Percentiles rank a stretch among this genome's conserved stretches.
These are phyloP conservation scores for Ganoderma multipileum DNA, from an alignment of 1,284 basidiomycete species.

Conservation along the genomic window DNA sequence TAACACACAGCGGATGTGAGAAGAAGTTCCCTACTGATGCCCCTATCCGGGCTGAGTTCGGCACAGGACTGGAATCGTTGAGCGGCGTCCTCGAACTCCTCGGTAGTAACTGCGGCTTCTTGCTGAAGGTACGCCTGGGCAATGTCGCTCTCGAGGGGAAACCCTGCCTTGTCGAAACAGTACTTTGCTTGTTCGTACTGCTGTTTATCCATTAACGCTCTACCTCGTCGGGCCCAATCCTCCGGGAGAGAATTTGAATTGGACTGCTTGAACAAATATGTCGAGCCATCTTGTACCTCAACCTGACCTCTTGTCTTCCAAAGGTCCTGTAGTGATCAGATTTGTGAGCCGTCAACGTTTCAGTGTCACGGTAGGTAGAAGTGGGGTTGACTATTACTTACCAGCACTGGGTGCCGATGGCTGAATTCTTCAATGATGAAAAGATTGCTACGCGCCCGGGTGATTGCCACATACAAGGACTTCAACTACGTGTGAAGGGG, in stretches of 20 bases:
- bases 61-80: slow-evolving; percentile 7
- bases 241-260: slow-evolving; percentile 43
- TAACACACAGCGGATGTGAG: slow-evolving; percentile 34
- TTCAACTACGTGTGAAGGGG: slow-evolving; percentile 54
- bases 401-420: slow-evolving; percentile 62
- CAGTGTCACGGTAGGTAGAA: slow-evolving; percentile 15
- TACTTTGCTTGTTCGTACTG: slow-evolving; percentile 64
- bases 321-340: not conserved
- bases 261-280: not conserved
- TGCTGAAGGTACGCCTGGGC: slow-evolving; percentile 51
- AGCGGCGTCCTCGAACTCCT: slow-evolving; percentile 52
- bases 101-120: slow-evolving; percentile 51
- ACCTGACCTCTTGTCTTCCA: not conserved
- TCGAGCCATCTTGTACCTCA: not conserved
- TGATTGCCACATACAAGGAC: slow-evolving; percentile 72
- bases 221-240: slow-evolving; percentile 61
- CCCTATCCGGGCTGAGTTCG: not conserved
- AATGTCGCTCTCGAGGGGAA: slow-evolving; percentile 50
- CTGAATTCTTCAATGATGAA: slow-evolving; percentile 70
- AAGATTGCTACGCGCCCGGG: slow-evolving; percentile 67
- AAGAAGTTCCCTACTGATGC: not conserved
- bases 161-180: slow-evolving; percentile 61
- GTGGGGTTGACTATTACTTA: slow-evolving; percentile 31
- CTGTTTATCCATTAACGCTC: slow-evolving; percentile 56
- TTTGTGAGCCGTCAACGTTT: not conserved